Conservation (phyloP, 768 basidiomycete species). For the Galerina marginata region DNA sequence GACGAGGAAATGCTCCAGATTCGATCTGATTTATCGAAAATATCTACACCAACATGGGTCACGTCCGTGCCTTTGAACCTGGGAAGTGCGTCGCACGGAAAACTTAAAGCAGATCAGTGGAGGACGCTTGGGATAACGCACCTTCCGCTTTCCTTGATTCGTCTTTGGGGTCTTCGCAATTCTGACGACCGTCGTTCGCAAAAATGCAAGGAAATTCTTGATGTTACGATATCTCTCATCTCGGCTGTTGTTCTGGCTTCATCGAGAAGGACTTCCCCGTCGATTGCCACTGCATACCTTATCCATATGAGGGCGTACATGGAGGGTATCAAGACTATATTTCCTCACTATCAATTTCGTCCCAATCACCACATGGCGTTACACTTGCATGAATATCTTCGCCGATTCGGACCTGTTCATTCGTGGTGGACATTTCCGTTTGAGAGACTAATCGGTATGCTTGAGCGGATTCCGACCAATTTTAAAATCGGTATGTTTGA, state of each 20-base stretch:
- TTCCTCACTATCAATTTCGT: slow-evolving; percentile 19
- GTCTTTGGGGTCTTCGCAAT: slow-evolving; percentile 12
- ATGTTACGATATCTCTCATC: slow-evolving; percentile 19
- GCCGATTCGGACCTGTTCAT: slow-evolving; percentile 34
- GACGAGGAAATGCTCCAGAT: background rate
- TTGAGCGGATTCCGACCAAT: too few species aligned
- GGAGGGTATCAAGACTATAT: slow-evolving; percentile 19
- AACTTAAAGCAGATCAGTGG: slow-evolving; percentile 13
- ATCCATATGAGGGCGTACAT: background rate
- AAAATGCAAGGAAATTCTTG: background rate
- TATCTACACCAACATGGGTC: slow-evolving; percentile 2
- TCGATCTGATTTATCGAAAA: background rate
- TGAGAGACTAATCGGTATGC: slow-evolving; percentile 3
- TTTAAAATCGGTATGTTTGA: too few species aligned
- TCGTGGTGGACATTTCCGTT: slow-evolving; percentile 38
- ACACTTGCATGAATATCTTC: slow-evolving; percentile 33
- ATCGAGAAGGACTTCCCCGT: slow-evolving; percentile 4
- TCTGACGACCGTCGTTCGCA: background rate
- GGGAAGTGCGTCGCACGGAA: background rate
- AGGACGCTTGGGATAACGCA: background rate
- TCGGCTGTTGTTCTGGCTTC: slow-evolving; percentile 30
- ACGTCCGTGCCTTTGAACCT: background rate
- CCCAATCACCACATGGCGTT: slow-evolving; percentile 39
- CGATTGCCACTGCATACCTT: too few species aligned
- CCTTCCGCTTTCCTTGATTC: background rate